Percentiles rank a stretch among this genome's conserved stretches.
phyloP scores from a whole-genome alignment of 345 rosid genomes.

The Excoecaria agallocha region DNA sequence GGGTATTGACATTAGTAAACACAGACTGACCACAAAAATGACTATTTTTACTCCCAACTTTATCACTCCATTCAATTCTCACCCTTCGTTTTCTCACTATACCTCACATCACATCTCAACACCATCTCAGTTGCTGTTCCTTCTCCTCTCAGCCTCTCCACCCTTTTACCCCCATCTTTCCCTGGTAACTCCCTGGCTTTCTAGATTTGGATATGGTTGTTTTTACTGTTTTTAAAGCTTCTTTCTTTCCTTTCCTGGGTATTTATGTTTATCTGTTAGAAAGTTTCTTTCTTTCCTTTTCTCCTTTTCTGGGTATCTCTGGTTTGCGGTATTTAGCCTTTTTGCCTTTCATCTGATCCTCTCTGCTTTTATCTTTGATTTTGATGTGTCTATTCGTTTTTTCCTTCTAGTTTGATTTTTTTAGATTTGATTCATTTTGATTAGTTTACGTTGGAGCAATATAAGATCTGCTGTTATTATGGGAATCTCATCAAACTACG shows the following conservation, averaged over 20 bases:
- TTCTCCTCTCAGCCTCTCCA: conserved; percentile 5
- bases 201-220: neutral
- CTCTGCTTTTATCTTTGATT: neutral
- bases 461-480: neutral
- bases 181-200: conserved; percentile 16
- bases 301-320: neutral
- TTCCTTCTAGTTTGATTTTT: neutral
- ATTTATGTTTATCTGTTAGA: neutral
- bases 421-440: neutral
- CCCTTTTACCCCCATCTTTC: conserved; percentile 20
- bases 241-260: neutral
- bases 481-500: neutral
- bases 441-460: neutral
- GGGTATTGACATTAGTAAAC: too few relatives aligned
- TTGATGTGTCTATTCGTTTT: neutral
- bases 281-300: neutral
- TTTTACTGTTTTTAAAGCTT: neutral
- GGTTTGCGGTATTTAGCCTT: neutral
- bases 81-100: neutral
- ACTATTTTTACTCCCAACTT: neutral
- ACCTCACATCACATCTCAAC: neutral
- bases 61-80: conserved; percentile 8
- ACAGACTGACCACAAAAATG: neutral
- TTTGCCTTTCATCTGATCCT: neutral
- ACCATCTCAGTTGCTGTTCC: conserved; percentile 4